Conservation (phyloP, 306 rosid genomes). For the Cucurbita moschata region DNA sequence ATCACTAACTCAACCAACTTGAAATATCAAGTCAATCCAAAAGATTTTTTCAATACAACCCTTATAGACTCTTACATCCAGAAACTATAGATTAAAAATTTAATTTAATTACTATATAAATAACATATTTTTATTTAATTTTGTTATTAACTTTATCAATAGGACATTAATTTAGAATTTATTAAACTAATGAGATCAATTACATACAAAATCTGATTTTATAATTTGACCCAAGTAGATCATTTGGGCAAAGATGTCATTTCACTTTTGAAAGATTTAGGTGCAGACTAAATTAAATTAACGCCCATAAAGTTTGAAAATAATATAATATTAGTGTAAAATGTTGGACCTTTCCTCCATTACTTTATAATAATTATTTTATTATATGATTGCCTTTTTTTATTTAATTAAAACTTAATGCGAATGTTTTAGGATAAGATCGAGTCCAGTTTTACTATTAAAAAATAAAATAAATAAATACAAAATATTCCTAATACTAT, state of each 20-base stretch:
- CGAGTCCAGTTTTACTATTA: not conserved
- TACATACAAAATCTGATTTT: not conserved
- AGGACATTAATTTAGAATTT: too few species aligned
- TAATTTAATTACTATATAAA: too few species aligned
- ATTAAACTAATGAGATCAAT: not conserved
- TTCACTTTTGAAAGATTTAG: not conserved
- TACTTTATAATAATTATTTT: not conserved
- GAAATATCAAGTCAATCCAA: too few species aligned
- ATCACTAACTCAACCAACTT: too few species aligned
- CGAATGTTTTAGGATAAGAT: not conserved
- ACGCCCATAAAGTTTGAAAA: not conserved
- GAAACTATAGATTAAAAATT: too few species aligned
- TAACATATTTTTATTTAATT: too few species aligned
- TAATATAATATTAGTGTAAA: not conserved
- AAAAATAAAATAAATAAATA: not conserved
- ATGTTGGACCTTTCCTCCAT: not conserved
- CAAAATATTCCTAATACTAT: not conserved
- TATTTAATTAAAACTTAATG: not conserved
- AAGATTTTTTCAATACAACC: too few species aligned
- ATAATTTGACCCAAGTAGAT: not conserved
- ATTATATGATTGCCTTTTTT: not conserved
- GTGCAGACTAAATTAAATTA: not conserved
- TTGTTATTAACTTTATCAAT: too few species aligned
- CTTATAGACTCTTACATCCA: accelerated
- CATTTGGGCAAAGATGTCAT: not conserved